phyloP scores from a whole-genome alignment of 2,329 filamentous ascomycete genomes.

The Fusarium verticillioides region DNA sequence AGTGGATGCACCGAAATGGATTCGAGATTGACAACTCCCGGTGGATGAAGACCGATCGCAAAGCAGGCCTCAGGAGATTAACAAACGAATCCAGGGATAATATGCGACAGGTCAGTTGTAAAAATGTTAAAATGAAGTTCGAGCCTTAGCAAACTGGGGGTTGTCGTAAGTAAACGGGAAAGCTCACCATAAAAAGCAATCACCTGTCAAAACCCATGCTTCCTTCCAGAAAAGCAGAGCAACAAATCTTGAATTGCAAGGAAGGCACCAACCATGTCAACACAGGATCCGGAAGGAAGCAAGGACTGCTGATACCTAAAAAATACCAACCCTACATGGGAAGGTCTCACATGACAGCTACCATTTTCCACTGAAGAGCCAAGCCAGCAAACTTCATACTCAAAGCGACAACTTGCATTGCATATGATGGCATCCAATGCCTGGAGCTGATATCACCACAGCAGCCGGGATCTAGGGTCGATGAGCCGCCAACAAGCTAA shows the following conservation, averaged over 20 bases:
- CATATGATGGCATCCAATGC: background rate
- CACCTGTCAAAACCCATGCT: constrained; percentile 1
- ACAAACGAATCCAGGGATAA: background rate
- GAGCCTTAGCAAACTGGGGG: background rate
- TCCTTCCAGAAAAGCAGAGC: constrained; percentile 27
- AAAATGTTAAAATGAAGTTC: background rate
- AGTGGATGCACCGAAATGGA: constrained; percentile 11
- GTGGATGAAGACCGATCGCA: background rate
- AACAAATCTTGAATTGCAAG: background rate
- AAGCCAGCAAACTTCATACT: background rate
- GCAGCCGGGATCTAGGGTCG: background rate
- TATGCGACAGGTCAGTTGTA: background rate
- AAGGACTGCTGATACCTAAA: background rate
- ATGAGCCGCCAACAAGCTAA: background rate
- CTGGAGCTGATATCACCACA: background rate
- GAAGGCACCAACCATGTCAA: background rate
- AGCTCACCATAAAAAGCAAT: constrained; percentile 11
- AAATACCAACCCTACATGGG: background rate
- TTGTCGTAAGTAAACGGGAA: background rate
- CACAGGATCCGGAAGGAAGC: background rate
- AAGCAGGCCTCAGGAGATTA: background rate
- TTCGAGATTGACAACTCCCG: background rate
- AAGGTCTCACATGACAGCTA: constrained; percentile 21
- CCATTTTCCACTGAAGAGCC: background rate
- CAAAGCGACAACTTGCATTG: background rate